Evolutionary conservation across 176 grass and related monocot species (phyloP), one percentile per base, ranked within the genome.

Genomic region (Tillandsia leiboldiana): DNA sequence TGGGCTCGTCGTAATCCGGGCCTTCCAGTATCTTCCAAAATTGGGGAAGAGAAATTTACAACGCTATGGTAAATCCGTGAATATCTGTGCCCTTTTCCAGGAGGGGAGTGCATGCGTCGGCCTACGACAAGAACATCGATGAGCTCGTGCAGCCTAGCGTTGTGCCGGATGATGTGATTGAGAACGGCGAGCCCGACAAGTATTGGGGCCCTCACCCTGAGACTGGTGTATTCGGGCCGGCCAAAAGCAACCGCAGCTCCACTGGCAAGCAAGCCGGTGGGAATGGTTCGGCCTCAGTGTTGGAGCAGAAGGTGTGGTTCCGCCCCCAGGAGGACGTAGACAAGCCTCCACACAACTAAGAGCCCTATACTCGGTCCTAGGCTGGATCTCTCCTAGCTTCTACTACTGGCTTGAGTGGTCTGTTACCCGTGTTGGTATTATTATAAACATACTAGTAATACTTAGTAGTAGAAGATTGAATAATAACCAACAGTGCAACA

Each of bases 301-400:
- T 97, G 33, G 89, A 97, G 74, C 82, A 87, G 87, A 92, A 92
- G 81, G 94, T 82, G 53, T 97, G 94, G 94, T 97, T 80, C 86
- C 89, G 94, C 65, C 86, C 77, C 26, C 69, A 86, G 2, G 94
- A 97, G 69, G 92, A 88, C 80, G 69, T 89, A 9, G 86, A 92
- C 62, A 90, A 92, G 70, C 56, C 79, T 61, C 15, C 17, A n/a
- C 3, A 23, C 17, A 20, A 61, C 22, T 22, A 61, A 42, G 33
- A 42, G 3, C 33, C 4, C 33, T 42, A 42, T 42, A 42, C 33
- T 7, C 33, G 4, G 5, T 42, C 7, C 33, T 6, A 7, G 33
- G 33, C 33, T 42, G 33, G 33, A 42, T 6, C 33, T 6, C 33
- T 6, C 33, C 33, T 42, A 42, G 33, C 33, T 42, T 42, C 4